Evolutionary conservation across 441 rosid species (phyloP), one percentile per base, ranked within the genome.

Genomic region (Brassica hybrid): DNA sequence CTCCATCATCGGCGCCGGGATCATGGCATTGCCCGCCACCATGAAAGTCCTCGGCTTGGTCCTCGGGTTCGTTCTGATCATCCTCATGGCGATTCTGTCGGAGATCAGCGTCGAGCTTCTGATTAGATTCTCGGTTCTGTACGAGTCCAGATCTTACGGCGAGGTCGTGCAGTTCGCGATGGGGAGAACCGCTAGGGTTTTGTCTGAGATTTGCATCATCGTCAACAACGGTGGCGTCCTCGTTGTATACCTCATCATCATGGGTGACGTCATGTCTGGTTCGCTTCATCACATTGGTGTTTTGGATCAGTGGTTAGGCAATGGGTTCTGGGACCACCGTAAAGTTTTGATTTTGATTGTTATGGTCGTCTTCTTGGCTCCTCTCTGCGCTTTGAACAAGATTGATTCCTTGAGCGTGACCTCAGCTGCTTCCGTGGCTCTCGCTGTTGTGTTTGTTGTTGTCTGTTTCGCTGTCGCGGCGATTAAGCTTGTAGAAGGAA

Each of bases 251-350:
- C 84, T 95, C 74, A 95, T 95, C 38, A 95, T 95, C 1, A 86
- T 95, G 77, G 99, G 98, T 0, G 99, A 95, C 79, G 99, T 95
- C 38, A 86, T 95, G 92, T 91, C 99, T 0, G 99, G 99, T 52
- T 91, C 99, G 0, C 82, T 81, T 41, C 93, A 84, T 74, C 99
- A 95, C 76, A 54, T 85, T 17, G 98, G 98, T 23, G 95, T 95
- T 84, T 88, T 95, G 9, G 97, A 92, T 88, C 98, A 95, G 67
- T 93, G 94, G 99, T 83, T 95, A 62, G 99, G 99, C 1, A 83
- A 90, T 43, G 99, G 99, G 6, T 65, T 88, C 38, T 95, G 99
- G 98, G 98, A 94, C 87, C 96, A 94, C 17, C 88, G 98, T 82
- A 91, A 85, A 82, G 58, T 89, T 76, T 69, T 94, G 83, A 52